Conservation (phyloP, 2,329 filamentous ascomycete species). For the Nigrograna mackinnonii region DNA sequence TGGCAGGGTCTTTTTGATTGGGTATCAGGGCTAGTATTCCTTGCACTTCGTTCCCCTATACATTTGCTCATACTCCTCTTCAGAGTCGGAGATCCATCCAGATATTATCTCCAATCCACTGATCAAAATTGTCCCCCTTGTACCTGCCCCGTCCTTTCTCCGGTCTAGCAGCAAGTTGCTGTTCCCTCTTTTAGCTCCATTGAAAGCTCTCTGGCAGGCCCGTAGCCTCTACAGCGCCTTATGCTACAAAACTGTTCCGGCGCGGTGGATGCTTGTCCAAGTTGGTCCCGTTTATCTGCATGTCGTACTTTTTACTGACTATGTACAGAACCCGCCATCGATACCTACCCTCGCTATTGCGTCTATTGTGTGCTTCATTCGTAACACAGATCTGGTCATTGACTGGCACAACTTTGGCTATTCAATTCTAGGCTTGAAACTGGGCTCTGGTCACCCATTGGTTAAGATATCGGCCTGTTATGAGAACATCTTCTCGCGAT, state of each 20-base stretch:
- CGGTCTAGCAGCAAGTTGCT: constrained; percentile 70
- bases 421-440: constrained; percentile 78
- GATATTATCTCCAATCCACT: constrained; percentile 70
- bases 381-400: constrained; percentile 81
- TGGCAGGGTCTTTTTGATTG: constrained; percentile 80
- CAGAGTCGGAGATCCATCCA: constrained; percentile 80
- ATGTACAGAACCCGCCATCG: constrained; percentile 80
- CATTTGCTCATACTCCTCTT: constrained; percentile 7
- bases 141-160: constrained; percentile 67
- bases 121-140: constrained; percentile 73
- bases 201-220: constrained; percentile 86
- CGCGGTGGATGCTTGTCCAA: constrained; percentile 85
- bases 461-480: constrained; percentile 77
- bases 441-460: constrained; percentile 69
- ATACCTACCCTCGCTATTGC: constrained; percentile 87
- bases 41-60: neutral
- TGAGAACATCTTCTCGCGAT: constrained; percentile 71
- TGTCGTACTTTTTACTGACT: constrained; percentile 1
- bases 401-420: constrained; percentile 99
- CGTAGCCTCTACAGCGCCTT: constrained; percentile 72
- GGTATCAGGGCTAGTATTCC: constrained; percentile 70
- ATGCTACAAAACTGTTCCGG: constrained; percentile 72
- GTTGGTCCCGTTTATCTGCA: constrained; percentile 38
- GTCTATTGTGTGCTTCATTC: constrained; percentile 70
- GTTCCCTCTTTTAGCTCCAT: constrained; percentile 76